phyloP scores from a whole-genome alignment of 2,329 filamentous ascomycete species.

The Coleophoma eucalyptorum region DNA sequence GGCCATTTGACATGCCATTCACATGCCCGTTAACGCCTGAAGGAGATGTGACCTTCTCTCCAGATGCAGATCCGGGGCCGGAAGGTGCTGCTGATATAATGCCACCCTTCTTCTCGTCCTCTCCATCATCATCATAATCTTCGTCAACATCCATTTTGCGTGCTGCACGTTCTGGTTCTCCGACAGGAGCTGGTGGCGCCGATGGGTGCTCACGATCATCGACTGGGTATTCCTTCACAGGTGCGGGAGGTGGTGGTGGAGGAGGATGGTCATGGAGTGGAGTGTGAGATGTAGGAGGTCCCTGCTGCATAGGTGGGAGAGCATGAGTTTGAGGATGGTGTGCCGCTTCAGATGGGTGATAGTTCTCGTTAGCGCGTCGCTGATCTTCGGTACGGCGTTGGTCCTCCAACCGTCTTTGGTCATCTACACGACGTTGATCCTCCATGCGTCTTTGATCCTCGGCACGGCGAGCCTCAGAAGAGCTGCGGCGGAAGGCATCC shows the following conservation, averaged over 20 bases:
- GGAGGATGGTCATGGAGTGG: conserved; percentile 38
- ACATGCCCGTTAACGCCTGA: conserved; percentile 30
- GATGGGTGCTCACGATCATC: conserved; percentile 46
- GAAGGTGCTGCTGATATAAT: conserved; percentile 41
- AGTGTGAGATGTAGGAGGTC: conserved; percentile 42
- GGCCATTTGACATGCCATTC: conserved; percentile 25
- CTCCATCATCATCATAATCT: conserved; percentile 91
- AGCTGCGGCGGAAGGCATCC: conserved; percentile 71
- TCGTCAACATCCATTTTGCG: conserved; percentile 97
- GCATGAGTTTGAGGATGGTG: conserved; percentile 71
- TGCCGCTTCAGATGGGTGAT: conserved; percentile 89
- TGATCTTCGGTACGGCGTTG: conserved; percentile 52
- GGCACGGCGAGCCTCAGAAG: conserved; percentile 62
- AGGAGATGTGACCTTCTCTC: conserved; percentile 50
- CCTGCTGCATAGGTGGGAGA: conserved; percentile 61
- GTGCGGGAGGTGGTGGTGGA: conserved; percentile 33
- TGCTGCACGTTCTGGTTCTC: conserved; percentile 78
- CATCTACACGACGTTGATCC: conserved; percentile 53
- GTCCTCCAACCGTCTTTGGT: conserved; percentile 66
- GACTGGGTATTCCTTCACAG: conserved; percentile 45
- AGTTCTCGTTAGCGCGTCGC: conserved; percentile 71
- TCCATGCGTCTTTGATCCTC: conserved; percentile 65
- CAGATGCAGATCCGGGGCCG: conserved; percentile 33
- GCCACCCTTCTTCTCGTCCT: conserved; percentile 71
- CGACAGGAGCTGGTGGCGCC: conserved; percentile 44